These are phyloP conservation scores for Nannochloropsis limnetica DNA, from an alignment of 352 stramenopile species.

Conservation along the genomic window DNA sequence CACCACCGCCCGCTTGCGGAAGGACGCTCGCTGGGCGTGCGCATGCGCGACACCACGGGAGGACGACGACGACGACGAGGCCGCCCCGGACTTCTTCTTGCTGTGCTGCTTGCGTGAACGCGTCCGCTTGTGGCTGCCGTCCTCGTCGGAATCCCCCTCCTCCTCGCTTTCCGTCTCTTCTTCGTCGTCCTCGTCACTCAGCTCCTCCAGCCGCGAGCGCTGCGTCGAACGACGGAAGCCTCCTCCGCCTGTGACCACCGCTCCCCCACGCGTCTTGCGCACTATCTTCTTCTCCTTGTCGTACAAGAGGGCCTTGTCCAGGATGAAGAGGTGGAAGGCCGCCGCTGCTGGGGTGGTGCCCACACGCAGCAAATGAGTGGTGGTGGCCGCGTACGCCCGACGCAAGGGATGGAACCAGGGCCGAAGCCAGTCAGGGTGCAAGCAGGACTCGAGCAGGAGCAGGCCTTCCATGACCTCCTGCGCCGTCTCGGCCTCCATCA, in stretches of 20 bases:
- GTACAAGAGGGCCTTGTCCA: slow-evolving; percentile 46
- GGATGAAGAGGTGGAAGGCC: slow-evolving; percentile 43
- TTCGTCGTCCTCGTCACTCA: slow-evolving; percentile 46
- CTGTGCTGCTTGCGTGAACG: slow-evolving; percentile 3
- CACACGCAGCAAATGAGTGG: slow-evolving; percentile 41
- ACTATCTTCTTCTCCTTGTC: slow-evolving; percentile 38
- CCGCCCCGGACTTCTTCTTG: background rate
- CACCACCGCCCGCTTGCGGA: slow-evolving; percentile 14
- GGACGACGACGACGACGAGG: background rate
- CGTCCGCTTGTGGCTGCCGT: slow-evolving; percentile 17
- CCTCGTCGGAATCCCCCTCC: slow-evolving; percentile 39
- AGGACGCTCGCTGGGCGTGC: background rate
- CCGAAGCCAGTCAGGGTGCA: slow-evolving; percentile 46
- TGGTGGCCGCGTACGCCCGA: slow-evolving; percentile 33
- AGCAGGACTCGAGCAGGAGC: slow-evolving; percentile 45
- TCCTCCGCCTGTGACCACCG: background rate
- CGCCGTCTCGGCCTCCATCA: slow-evolving; percentile 16
- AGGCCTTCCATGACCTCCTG: slow-evolving; percentile 48
- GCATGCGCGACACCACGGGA: background rate
- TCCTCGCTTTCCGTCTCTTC: slow-evolving; percentile 43
- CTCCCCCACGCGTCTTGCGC: background rate
- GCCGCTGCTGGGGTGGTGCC: slow-evolving; percentile 42
- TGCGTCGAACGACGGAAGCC: background rate
- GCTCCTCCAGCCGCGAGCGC: slow-evolving; percentile 41
- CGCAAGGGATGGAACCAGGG: slow-evolving; percentile 41